These are phyloP conservation scores for Esteya vermicola DNA, from an alignment of 2,329 filamentous ascomycete species.

Conservation along the genomic window DNA sequence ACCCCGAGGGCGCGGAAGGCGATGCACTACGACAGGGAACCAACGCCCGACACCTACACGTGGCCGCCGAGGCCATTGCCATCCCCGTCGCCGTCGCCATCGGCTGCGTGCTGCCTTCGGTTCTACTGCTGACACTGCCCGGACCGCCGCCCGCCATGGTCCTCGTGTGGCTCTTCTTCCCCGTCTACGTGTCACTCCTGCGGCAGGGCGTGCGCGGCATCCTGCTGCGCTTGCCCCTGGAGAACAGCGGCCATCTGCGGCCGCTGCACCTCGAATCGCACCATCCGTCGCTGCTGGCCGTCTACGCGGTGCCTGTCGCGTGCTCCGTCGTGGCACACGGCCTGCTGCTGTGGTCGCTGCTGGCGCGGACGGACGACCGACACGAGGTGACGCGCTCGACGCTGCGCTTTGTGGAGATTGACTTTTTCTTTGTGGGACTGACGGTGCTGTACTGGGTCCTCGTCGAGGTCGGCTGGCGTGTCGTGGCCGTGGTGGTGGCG, in stretches of 20 bases:
- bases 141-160: no score
- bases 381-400: constrained; percentile 34
- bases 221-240: constrained; percentile 11
- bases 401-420: constrained; percentile 30
- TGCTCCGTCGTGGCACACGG: constrained; percentile 27
- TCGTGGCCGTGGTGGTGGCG: constrained; percentile 13
- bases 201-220: constrained; percentile 21
- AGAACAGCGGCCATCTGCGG: no score
- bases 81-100: constrained; percentile 33
- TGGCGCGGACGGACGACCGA: constrained; percentile 27
- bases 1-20: no score
- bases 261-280: constrained; percentile 29
- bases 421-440: constrained; percentile 27
- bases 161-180: constrained; percentile 36
- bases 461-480: constrained; percentile 32
- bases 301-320: constrained; percentile 30
- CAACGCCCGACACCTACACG: constrained; percentile 22
- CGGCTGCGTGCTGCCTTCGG: constrained; percentile 31
- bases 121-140: constrained; percentile 28
- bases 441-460: constrained; percentile 40
- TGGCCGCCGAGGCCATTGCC: constrained; percentile 39
- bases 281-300: constrained; percentile 20
- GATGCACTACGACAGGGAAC: no score
- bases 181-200: constrained; percentile 30
- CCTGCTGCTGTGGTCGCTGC: constrained; percentile 22